Conservation (phyloP, 768 basidiomycete genomes). For the Terana coerulea region DNA sequence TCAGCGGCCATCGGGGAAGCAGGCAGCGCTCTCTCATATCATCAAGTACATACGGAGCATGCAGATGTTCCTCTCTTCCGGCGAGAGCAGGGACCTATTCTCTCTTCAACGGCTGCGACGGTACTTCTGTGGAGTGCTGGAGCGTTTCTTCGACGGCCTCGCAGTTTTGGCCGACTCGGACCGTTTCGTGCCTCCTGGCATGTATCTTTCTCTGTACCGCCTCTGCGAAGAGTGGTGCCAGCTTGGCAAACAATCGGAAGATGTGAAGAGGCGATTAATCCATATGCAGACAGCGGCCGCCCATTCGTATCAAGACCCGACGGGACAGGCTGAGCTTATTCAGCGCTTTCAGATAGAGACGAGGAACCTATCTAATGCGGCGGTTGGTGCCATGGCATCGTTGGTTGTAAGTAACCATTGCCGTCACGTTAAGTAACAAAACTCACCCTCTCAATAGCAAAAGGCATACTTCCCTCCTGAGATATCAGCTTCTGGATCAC, state of each 20-base stretch:
- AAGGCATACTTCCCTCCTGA: slow-evolving; percentile 75
- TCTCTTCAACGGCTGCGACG: slow-evolving; percentile 78
- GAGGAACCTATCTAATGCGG: slow-evolving; percentile 68
- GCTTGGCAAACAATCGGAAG: slow-evolving; percentile 70
- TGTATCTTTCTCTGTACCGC: slow-evolving; percentile 76
- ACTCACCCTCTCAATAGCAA: slow-evolving; percentile 41
- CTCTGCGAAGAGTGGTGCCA: slow-evolving; percentile 95
- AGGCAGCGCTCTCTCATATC: slow-evolving; percentile 72
- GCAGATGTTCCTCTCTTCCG: slow-evolving; percentile 67
- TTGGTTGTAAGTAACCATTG: slow-evolving; percentile 60
- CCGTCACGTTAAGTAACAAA: not conserved
- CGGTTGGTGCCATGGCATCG: slow-evolving; percentile 83
- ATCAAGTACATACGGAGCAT: slow-evolving; percentile 86
- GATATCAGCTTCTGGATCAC: slow-evolving; percentile 48
- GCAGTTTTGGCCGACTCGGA: slow-evolving; percentile 70
- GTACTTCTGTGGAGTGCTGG: slow-evolving; percentile 88
- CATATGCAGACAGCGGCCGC: slow-evolving; percentile 67
- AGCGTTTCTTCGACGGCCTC: slow-evolving; percentile 78
- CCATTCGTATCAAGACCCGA: slow-evolving; percentile 50
- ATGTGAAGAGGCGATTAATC: slow-evolving; percentile 63
- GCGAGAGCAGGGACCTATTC: slow-evolving; percentile 71
- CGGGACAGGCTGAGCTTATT: slow-evolving; percentile 37
- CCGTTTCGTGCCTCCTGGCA: slow-evolving; percentile 68
- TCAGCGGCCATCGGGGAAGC: slow-evolving; percentile 62
- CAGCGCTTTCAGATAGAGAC: slow-evolving; percentile 72